These are phyloP conservation scores for Aphanocladium album DNA, from an alignment of 2,329 filamentous ascomycete genomes.

Conservation along the genomic window DNA sequence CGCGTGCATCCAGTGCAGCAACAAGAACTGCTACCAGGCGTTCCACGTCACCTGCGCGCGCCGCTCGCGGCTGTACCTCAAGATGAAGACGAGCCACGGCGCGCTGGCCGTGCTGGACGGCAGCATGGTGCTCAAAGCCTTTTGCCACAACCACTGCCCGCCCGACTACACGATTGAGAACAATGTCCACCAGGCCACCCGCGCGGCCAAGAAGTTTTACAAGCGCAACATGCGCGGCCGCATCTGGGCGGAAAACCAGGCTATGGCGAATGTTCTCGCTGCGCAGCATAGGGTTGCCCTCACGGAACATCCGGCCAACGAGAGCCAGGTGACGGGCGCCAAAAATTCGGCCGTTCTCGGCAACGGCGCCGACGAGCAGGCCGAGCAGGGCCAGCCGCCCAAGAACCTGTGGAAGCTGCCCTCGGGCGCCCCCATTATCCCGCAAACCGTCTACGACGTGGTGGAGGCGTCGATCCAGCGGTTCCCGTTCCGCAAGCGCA, in stretches of 20 bases:
- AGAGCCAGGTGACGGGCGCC: slow-evolving; percentile 76
- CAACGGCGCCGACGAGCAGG: slow-evolving; percentile 64
- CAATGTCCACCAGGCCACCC: slow-evolving; percentile 72
- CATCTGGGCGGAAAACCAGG: slow-evolving; percentile 88
- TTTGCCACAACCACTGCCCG: slow-evolving; percentile 93
- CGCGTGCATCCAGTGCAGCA: slow-evolving; percentile 95
- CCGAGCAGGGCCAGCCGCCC: slow-evolving; percentile 42
- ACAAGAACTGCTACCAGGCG: slow-evolving; percentile 93
- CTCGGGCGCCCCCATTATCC: slow-evolving; percentile 91
- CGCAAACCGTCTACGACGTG: slow-evolving; percentile 77
- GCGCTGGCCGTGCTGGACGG: slow-evolving; percentile 72
- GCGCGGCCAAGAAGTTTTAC: slow-evolving; percentile 83
- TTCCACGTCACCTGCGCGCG: slow-evolving; percentile 97
- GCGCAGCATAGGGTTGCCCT: slow-evolving; percentile 61
- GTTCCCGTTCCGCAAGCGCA: slow-evolving; percentile 76
- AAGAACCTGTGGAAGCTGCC: slow-evolving; percentile 75
- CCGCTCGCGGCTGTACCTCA: slow-evolving; percentile 78
- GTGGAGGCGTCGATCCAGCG: slow-evolving; percentile 79
- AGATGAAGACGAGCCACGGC: slow-evolving; percentile 92
- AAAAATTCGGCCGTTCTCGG: slow-evolving; percentile 71
- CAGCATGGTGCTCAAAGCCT: slow-evolving; percentile 81
- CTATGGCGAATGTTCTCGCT: slow-evolving; percentile 74
- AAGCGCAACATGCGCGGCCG: slow-evolving; percentile 81
- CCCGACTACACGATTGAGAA: slow-evolving; percentile 84
- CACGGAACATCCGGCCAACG: slow-evolving; percentile 69